Conservation (phyloP, 225 moss, liverwort and hornwort species). For the Polytrichum formosum region DNA sequence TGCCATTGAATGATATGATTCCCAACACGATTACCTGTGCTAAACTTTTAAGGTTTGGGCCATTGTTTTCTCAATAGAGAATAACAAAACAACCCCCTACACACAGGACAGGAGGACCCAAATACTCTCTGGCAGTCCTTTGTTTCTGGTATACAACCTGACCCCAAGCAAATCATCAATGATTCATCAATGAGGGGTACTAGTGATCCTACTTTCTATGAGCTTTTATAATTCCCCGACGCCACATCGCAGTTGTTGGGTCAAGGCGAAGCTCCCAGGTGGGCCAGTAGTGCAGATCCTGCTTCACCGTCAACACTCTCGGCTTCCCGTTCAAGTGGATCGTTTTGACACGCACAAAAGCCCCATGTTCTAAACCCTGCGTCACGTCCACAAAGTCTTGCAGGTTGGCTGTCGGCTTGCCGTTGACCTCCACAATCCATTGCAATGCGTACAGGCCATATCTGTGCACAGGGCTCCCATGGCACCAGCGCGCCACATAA, state of each 20-base stretch:
- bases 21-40: neutral
- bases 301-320: constrained; percentile 77
- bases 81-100: neutral
- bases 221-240: constrained; percentile 63
- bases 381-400: constrained; percentile 77
- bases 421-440: constrained; percentile 94
- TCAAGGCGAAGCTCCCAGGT: constrained; percentile 86
- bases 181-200: neutral
- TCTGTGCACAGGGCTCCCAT: constrained; percentile 77
- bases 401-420: constrained; percentile 68
- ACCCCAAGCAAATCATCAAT: neutral
- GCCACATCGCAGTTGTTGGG: constrained; percentile 59
- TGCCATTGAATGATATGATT: neutral
- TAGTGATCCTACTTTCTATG: constrained; percentile 34
- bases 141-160: neutral
- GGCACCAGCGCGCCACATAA: constrained; percentile 88
- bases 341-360: constrained; percentile 84
- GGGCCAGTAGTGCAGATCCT: constrained; percentile 93
- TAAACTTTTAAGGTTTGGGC: neutral
- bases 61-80: neutral
- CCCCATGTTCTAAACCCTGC: constrained; percentile 62
- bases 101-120: neutral
- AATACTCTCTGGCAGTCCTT: neutral
- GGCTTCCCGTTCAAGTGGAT: constrained; percentile 88
- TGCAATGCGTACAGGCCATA: constrained; percentile 80